Evolutionary conservation across 345 rosid species (phyloP).

Genomic region (Aurinia saxatilis): DNA sequence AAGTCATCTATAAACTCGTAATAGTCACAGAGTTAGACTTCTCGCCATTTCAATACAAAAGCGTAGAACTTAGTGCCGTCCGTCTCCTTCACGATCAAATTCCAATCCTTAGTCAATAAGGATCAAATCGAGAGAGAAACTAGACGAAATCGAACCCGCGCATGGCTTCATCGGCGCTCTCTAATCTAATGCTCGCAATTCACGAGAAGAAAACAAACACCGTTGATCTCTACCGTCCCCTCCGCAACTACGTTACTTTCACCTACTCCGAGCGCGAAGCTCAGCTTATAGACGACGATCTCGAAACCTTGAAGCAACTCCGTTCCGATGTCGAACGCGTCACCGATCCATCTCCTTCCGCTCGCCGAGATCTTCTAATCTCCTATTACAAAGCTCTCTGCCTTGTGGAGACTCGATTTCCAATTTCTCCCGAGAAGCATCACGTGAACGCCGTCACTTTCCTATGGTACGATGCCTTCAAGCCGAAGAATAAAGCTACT

Average conservation of each 20-base stretch:
- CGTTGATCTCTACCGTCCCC: constrained; percentile 85
- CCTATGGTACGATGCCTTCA: constrained; percentile 86
- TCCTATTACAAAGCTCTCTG: constrained; percentile 71
- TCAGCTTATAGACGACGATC: constrained; percentile 88
- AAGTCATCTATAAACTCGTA: neutral
- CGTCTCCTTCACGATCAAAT: constrained; percentile 1
- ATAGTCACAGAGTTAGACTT: neutral
- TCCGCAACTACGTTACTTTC: constrained; percentile 73
- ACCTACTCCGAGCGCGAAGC: constrained; percentile 96
- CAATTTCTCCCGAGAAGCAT: constrained; percentile 77
- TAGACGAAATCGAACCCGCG: constrained; percentile 8
- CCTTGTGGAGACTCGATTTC: constrained; percentile 88
- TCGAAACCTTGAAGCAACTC: constrained; percentile 55
- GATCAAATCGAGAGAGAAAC: constrained; percentile 6
- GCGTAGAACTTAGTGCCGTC: constrained; percentile 9
- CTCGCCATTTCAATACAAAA: neutral
- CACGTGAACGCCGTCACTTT: constrained; percentile 77
- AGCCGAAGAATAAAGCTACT: constrained; percentile 68
- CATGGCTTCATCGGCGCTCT: constrained; percentile 54
- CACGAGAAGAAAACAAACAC: constrained; percentile 81
- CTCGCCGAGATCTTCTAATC: constrained; percentile 78
- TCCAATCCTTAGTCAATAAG: constrained; percentile 20
- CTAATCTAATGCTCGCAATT: constrained; percentile 89
- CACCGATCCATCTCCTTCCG: constrained; percentile 59
- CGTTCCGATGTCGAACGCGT: constrained; percentile 82